Percentiles rank a stretch among this genome's conserved stretches.
These are phyloP conservation scores for Tricholoma sp. DNA, from an alignment of 768 basidiomycete genomes.

Conservation along the genomic window DNA sequence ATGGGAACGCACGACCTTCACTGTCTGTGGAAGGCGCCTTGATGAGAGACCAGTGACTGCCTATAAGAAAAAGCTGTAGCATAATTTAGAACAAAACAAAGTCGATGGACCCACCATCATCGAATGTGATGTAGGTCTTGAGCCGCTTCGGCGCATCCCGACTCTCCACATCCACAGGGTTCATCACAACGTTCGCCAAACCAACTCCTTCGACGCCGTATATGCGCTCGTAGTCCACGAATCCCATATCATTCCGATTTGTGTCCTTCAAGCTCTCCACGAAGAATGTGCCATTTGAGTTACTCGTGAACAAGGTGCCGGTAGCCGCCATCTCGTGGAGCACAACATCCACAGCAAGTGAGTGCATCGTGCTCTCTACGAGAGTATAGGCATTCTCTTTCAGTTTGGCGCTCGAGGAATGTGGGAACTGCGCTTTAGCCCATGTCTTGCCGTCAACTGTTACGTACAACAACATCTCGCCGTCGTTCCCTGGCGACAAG, in stretches of 20 bases:
- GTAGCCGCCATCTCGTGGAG: slow-evolving; percentile 59
- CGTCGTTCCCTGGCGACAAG: slow-evolving; percentile 42
- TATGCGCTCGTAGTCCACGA: slow-evolving; percentile 88
- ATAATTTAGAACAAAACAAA: background rate
- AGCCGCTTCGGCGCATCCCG: slow-evolving; percentile 67
- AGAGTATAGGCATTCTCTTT: slow-evolving; percentile 95
- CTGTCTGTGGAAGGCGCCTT: slow-evolving; percentile 50
- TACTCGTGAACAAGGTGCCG: slow-evolving; percentile 93
- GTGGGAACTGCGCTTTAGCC: slow-evolving; percentile 91
- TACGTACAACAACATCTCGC: slow-evolving; percentile 84
- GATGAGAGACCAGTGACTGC: slow-evolving; percentile 75
- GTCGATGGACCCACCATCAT: slow-evolving; percentile 46
- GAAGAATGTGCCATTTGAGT: slow-evolving; percentile 95
- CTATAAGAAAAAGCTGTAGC: slow-evolving; percentile 16
- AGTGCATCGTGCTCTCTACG: slow-evolving; percentile 90
- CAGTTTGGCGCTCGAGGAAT: slow-evolving; percentile 71
- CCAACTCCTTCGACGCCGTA: slow-evolving; percentile 89
- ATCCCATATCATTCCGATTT: slow-evolving; percentile 84
- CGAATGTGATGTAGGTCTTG: slow-evolving; percentile 79
- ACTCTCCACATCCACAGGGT: slow-evolving; percentile 79
- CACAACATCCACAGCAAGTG: slow-evolving; percentile 91
- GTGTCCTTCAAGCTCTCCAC: slow-evolving; percentile 88
- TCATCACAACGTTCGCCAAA: slow-evolving; percentile 81
- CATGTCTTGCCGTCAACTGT: slow-evolving; percentile 78
- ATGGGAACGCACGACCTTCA: slow-evolving; percentile 58